These are phyloP conservation scores for Hypoxylon cercidicola DNA, from an alignment of 495 filamentous ascomycete genomes.

Conservation along the genomic window DNA sequence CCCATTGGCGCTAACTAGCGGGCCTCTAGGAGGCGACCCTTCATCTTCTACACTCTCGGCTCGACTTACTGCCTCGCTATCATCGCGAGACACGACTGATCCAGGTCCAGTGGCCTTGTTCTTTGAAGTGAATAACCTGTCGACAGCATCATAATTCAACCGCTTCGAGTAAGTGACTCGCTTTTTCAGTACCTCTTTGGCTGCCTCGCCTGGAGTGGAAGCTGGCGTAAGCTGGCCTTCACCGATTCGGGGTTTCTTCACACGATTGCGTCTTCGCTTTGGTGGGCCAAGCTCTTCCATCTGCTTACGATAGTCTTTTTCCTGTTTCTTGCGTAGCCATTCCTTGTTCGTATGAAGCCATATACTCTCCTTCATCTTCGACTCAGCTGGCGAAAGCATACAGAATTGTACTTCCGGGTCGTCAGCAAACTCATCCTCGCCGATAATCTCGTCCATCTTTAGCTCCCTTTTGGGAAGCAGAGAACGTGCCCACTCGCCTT, in stretches of 20 bases:
- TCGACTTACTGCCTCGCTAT: slow-evolving; percentile 39
- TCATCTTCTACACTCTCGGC: slow-evolving; percentile 37
- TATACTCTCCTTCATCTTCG: slow-evolving; percentile 81
- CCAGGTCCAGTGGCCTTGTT: slow-evolving; percentile 53
- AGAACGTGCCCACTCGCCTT: slow-evolving; percentile 47
- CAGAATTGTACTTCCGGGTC: slow-evolving; percentile 86
- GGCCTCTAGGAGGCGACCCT: slow-evolving; percentile 4
- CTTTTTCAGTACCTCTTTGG: slow-evolving; percentile 75
- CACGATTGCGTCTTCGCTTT: slow-evolving; percentile 59
- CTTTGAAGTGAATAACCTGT: slow-evolving; percentile 61
- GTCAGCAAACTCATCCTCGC: slow-evolving; percentile 81
- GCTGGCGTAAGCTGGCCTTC: slow-evolving; percentile 66
- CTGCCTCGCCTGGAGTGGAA: slow-evolving; percentile 75
- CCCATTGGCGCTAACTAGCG: slow-evolving; percentile 7
- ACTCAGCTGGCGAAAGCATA: slow-evolving; percentile 74
- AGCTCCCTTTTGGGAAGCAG: slow-evolving; percentile 35
- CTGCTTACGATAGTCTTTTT: slow-evolving; percentile 74
- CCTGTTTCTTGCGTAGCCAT: slow-evolving; percentile 84
- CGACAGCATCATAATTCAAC: slow-evolving; percentile 82
- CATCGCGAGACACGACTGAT: slow-evolving; percentile 43
- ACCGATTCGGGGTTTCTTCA: slow-evolving; percentile 66
- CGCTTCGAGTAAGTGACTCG: slow-evolving; percentile 76
- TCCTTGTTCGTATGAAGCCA: slow-evolving; percentile 96
- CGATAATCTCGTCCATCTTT: slow-evolving; percentile 67
- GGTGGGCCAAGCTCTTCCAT: slow-evolving; percentile 64